Evolutionary conservation across 1,284 basidiomycete species (phyloP).

Genomic region (Microbotryum intermedium): DNA sequence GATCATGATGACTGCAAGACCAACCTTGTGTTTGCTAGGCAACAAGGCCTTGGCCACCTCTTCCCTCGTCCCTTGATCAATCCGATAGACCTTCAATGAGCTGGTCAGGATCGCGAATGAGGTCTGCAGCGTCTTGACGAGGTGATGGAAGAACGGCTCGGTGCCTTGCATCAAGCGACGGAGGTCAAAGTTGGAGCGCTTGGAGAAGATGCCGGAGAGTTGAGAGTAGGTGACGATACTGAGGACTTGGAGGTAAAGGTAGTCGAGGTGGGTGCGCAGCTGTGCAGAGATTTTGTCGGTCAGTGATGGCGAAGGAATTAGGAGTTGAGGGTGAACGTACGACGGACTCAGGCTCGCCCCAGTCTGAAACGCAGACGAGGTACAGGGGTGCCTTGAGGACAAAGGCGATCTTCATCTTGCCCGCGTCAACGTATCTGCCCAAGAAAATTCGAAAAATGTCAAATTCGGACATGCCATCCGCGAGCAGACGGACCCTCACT

Average conservation of each 20-base stretch:
- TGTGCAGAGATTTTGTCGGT: constrained; percentile 39
- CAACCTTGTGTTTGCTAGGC: constrained; percentile 69
- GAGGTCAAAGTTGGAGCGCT: constrained; percentile 84
- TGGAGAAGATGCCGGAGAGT: constrained; percentile 72
- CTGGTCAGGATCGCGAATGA: constrained; percentile 37
- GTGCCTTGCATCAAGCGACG: constrained; percentile 78
- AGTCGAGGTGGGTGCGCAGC: constrained; percentile 87
- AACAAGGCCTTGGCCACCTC: constrained; percentile 65
- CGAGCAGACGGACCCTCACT: background rate
- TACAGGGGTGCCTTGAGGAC: constrained; percentile 78
- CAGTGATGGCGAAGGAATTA: background rate
- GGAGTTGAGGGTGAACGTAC: constrained; percentile 48
- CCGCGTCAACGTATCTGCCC: constrained; percentile 57
- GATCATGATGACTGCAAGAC: constrained; percentile 13
- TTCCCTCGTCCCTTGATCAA: constrained; percentile 39
- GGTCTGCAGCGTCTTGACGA: constrained; percentile 61
- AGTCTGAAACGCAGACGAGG: constrained; percentile 78
- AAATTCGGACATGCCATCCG: background rate
- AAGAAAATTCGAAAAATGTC: constrained; percentile 16
- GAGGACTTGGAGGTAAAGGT: constrained; percentile 83
- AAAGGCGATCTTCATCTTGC: constrained; percentile 69
- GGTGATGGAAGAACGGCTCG: constrained; percentile 64
- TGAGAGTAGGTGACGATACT: constrained; percentile 80
- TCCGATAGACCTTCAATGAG: constrained; percentile 25
- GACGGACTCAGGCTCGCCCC: constrained; percentile 87